These are phyloP conservation scores for Poteriospumella lacustris DNA, from an alignment of 108 stramenopile genomes.

Conservation along the genomic window DNA sequence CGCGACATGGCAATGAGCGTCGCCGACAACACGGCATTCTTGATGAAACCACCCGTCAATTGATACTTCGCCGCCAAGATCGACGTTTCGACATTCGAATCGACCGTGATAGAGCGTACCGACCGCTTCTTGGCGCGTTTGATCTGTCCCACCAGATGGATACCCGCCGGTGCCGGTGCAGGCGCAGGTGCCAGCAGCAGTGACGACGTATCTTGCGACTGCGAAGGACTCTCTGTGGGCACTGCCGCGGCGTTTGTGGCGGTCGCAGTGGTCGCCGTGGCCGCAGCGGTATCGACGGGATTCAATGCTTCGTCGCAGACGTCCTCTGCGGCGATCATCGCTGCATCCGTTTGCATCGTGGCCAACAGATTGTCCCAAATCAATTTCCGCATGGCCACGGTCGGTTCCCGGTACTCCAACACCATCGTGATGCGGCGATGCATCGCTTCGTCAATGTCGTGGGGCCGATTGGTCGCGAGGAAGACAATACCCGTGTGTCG, in stretches of 20 bases:
- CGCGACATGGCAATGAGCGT: constrained; percentile 4
- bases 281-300: too few species aligned
- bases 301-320: neutral
- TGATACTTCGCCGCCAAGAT: constrained; percentile 18
- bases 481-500: constrained; percentile 28
- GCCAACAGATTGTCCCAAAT: constrained; percentile 30
- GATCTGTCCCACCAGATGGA: neutral
- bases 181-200: neutral
- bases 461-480: constrained; percentile 34
- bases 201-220: neutral
- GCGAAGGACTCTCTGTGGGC: too few species aligned
- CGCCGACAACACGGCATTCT: constrained; percentile 31
- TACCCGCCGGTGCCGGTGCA: too few species aligned
- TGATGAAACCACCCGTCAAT: constrained; percentile 36
- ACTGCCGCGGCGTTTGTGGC: too few species aligned
- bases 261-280: too few species aligned
- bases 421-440: constrained; percentile 33
- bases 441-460: constrained; percentile 36
- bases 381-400: neutral
- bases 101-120: too few species aligned
- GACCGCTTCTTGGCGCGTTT: too few species aligned
- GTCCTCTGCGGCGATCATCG: too few species aligned
- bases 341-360: neutral
- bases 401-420: constrained; percentile 6
- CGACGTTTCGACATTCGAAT: constrained; percentile 2